phyloP scores from a whole-genome alignment of 1,139 yeast genomes.

The Hansenula lynferdii region DNA sequence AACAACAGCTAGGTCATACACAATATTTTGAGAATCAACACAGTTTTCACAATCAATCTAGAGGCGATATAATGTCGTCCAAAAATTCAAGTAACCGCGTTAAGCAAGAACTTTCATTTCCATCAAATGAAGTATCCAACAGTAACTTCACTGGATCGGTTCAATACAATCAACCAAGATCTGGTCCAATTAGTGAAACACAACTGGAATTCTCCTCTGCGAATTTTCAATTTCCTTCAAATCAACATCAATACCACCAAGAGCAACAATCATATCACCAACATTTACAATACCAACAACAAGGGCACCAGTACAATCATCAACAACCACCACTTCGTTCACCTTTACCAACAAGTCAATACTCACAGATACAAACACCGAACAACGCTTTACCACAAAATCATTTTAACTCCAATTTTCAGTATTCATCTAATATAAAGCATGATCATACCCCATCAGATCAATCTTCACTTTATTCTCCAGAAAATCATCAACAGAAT shows the following conservation, averaged over 20 bases:
- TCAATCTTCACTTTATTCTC: not conserved
- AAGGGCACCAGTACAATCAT: not conserved
- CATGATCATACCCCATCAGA: not conserved
- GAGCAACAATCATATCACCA: not conserved
- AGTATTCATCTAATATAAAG: not conserved
- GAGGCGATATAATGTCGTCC: not conserved
- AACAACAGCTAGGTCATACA: too few species aligned
- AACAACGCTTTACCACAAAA: not conserved
- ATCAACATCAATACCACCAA: not conserved
- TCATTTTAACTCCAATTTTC: not conserved
- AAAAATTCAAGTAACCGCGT: not conserved
- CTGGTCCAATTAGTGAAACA: not conserved
- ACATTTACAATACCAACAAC: not conserved
- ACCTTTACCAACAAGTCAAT: not conserved
- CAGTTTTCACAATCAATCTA: not conserved
- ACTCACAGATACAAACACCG: not conserved
- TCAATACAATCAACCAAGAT: constrained; percentile 1
- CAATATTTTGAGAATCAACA: too few species aligned
- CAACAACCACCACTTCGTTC: not conserved
- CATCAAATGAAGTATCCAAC: not conserved
- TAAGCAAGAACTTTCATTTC: not conserved
- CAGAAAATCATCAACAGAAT: not conserved
- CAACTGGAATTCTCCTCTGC: not conserved
- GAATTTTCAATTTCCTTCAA: not conserved
- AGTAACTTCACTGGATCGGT: not conserved